Conservation (phyloP, 306 rosid genomes). For the Rosa chinensis region DNA sequence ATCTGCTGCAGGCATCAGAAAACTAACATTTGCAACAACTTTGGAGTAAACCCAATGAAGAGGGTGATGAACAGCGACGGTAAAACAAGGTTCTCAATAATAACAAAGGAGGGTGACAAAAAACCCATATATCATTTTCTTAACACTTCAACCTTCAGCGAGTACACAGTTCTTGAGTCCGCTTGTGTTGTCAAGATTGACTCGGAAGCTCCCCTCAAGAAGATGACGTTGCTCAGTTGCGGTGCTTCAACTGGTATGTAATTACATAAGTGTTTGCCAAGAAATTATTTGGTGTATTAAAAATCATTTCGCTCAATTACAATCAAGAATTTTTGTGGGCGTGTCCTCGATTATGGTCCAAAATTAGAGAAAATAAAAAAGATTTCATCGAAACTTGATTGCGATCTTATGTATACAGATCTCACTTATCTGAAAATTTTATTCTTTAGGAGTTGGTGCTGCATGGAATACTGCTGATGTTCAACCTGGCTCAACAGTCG, state of each 20-base stretch:
- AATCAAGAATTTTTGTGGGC: no score
- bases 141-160: constrained; percentile 81
- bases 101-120: neutral
- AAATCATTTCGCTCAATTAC: no score
- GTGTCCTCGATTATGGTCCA: no score
- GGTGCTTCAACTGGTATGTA: constrained; percentile 69
- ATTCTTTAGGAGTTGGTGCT: constrained; percentile 68
- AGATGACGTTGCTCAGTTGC: constrained; percentile 71
- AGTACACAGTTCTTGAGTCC: constrained; percentile 72
- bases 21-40: constrained; percentile 54
- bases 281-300: neutral
- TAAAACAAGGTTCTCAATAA: constrained; percentile 40
- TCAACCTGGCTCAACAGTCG: constrained; percentile 54
- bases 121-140: constrained; percentile 64
- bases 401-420: neutral
- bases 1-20: constrained; percentile 36
- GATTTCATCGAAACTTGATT: neutral
- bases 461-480: constrained; percentile 87
- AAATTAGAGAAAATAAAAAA: no score
- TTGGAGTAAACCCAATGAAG: constrained; percentile 62
- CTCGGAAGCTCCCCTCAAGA: constrained; percentile 34
- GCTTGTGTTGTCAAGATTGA: constrained; percentile 63
- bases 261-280: neutral
- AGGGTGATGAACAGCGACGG: constrained; percentile 64
- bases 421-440: neutral